Percentiles rank a stretch among this genome's conserved stretches.
These are phyloP conservation scores for Russula dissimulans DNA, from an alignment of 768 basidiomycete species.

Conservation along the genomic window DNA sequence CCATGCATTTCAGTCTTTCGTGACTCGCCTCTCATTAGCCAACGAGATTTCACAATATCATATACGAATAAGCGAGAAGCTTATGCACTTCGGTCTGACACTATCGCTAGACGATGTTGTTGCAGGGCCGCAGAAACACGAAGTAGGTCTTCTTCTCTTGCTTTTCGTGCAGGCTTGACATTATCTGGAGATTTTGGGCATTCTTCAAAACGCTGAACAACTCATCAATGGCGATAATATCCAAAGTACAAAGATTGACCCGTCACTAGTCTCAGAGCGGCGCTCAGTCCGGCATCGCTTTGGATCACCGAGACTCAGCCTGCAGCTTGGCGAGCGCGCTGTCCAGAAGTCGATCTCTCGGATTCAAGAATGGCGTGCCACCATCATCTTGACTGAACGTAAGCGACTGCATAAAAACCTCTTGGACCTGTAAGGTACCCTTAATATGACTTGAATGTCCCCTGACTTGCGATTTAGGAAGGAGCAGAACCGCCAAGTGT, in stretches of 20 bases:
- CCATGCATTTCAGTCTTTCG: constrained; percentile 51
- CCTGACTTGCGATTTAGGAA: constrained; percentile 38
- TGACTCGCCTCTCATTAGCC: constrained; percentile 33
- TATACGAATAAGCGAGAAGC: constrained; percentile 55
- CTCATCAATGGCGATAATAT: constrained; percentile 40
- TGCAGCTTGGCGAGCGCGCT: constrained; percentile 54
- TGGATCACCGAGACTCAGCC: constrained; percentile 48
- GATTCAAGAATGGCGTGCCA: constrained; percentile 66
- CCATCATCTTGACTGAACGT: constrained; percentile 56
- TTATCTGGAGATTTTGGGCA: constrained; percentile 45
- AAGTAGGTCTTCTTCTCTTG: constrained; percentile 35
- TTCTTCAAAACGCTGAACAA: constrained; percentile 43
- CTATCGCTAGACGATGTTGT: constrained; percentile 58
- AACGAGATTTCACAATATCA: constrained; percentile 34
- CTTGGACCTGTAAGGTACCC: constrained; percentile 54
- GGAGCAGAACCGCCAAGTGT: constrained; percentile 65
- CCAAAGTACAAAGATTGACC: constrained; percentile 44
- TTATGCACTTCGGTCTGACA: constrained; percentile 59
- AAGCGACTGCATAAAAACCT: constrained; percentile 63
- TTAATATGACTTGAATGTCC: not conserved
- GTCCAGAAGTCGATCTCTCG: constrained; percentile 53
- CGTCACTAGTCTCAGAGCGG: constrained; percentile 41
- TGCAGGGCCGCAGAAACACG: constrained; percentile 57
- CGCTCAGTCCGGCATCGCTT: constrained; percentile 44
- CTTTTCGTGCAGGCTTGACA: not conserved